phyloP scores from a whole-genome alignment of 169 alveolate genomes.

The Prorocentrum cordatum region DNA sequence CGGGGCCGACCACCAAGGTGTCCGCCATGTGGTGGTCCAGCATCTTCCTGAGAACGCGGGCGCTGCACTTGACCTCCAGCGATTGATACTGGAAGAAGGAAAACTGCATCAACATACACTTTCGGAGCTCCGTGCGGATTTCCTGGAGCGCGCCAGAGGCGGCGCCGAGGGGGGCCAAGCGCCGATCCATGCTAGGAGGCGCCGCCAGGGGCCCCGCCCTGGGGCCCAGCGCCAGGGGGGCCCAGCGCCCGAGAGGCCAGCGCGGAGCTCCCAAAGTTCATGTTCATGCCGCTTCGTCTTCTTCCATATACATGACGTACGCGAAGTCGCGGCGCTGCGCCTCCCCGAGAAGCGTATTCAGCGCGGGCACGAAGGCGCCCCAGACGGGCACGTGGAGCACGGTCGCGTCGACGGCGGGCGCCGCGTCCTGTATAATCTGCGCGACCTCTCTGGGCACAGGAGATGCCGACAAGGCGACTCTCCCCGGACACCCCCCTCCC shows the following conservation, averaged over 20 bases:
- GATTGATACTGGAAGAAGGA: conserved; percentile 1
- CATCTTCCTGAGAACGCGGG: conserved; percentile 7
- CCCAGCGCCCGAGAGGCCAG: background rate
- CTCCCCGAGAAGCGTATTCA: conserved; percentile 4
- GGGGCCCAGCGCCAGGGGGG: too few relatives aligned
- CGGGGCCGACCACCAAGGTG: conserved; percentile 43
- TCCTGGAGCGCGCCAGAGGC: background rate
- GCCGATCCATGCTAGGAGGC: too few relatives aligned
- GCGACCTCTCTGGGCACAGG: too few relatives aligned
- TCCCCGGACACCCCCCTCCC: too few relatives aligned
- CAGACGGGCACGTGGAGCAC: conserved; percentile 43
- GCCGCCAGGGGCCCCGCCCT: too few relatives aligned
- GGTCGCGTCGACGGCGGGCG: too few relatives aligned
- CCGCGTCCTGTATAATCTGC: too few relatives aligned
- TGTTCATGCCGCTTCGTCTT: too few relatives aligned
- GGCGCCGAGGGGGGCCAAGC: too few relatives aligned
- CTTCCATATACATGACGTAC: background rate
- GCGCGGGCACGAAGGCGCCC: conserved; percentile 36
- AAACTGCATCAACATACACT: background rate
- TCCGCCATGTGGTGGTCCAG: conserved; percentile 42
- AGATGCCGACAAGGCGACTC: too few relatives aligned
- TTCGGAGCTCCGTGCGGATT: background rate
- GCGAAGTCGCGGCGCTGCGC: conserved; percentile 1
- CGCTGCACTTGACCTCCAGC: background rate
- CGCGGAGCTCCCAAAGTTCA: too few relatives aligned